Percentiles rank a stretch among this genome's conserved stretches.
Evolutionary conservation across 208 protist genomes (phyloP).

Genomic region (Leishmania braziliensis): DNA sequence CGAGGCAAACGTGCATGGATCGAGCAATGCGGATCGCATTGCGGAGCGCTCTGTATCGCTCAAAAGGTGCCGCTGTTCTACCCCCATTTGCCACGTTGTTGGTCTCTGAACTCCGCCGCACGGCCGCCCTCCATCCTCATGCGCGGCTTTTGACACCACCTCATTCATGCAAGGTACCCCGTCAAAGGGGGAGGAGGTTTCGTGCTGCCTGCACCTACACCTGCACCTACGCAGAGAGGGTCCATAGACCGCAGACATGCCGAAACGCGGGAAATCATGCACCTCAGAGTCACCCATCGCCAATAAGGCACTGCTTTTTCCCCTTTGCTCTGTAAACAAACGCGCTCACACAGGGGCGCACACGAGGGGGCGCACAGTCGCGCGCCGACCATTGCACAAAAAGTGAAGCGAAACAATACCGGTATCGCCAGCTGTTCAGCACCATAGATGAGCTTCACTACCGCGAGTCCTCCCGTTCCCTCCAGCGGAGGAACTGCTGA

Average conservation of each 20-base stretch:
- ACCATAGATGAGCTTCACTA: constrained; percentile 3
- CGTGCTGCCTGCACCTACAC: not conserved
- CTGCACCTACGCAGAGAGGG: not conserved
- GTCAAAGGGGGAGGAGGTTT: not conserved
- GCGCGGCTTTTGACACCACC: not conserved
- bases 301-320: not conserved
- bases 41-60: not conserved
- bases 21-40: not conserved
- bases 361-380: not conserved
- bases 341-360: not conserved
- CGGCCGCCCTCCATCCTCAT: not conserved
- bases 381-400: not conserved
- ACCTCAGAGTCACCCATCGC: not conserved
- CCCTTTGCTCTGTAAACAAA: not conserved
- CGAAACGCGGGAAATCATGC: not conserved
- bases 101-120: too few relatives aligned
- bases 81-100: too few relatives aligned
- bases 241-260: not conserved
- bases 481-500: constrained; percentile 6
- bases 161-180: not conserved
- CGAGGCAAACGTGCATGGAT: not conserved
- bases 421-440: not conserved
- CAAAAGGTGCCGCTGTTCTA: not conserved
- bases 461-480: constrained; percentile 13
- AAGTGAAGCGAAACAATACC: not conserved